Evolutionary conservation across 1,284 basidiomycete species (phyloP).

Genomic region (Phellopilus nigrolimitatus): DNA sequence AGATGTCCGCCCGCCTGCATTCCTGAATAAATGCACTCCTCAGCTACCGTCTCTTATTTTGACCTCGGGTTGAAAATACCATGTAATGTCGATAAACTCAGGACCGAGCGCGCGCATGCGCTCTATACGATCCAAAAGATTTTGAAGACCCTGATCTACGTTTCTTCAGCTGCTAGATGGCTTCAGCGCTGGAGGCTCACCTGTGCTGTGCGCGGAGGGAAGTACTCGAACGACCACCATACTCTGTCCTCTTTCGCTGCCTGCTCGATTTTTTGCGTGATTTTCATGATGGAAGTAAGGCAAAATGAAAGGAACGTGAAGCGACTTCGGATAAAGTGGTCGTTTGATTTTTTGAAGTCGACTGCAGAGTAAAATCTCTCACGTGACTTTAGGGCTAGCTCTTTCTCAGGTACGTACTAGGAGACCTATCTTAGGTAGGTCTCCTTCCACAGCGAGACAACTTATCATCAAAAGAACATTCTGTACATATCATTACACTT

Average conservation of each 20-base stretch:
- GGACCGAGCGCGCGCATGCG: constrained; percentile 95
- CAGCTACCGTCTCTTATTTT: constrained; percentile 1
- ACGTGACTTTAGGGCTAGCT: too few species aligned
- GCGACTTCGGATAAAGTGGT: constrained; percentile 16
- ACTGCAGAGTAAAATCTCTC: too few species aligned
- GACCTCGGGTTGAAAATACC: constrained; percentile 42
- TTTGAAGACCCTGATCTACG: constrained; percentile 75
- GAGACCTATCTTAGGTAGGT: too few species aligned
- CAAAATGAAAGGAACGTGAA: constrained; percentile 20
- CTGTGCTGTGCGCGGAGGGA: constrained; percentile 93
- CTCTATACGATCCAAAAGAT: constrained; percentile 94
- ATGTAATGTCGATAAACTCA: constrained; percentile 98
- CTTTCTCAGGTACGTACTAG: too few species aligned
- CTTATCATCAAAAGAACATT: not conserved
- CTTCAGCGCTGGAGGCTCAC: constrained; percentile 36
- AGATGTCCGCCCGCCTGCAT: constrained; percentile 92
- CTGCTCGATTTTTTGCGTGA: constrained; percentile 84
- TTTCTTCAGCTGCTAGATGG: constrained; percentile 2
- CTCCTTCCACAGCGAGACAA: not conserved
- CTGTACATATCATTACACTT: constrained; percentile 9
- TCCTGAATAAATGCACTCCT: constrained; percentile 47
- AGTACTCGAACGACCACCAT: constrained; percentile 98
- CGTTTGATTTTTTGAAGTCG: not conserved
- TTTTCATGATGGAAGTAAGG: constrained; percentile 60
- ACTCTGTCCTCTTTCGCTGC: constrained; percentile 77